Evolutionary conservation across 75 land plant species (phyloP), one percentile per base, ranked within the genome.

Genomic region (Selaginella moellendorffii): DNA sequence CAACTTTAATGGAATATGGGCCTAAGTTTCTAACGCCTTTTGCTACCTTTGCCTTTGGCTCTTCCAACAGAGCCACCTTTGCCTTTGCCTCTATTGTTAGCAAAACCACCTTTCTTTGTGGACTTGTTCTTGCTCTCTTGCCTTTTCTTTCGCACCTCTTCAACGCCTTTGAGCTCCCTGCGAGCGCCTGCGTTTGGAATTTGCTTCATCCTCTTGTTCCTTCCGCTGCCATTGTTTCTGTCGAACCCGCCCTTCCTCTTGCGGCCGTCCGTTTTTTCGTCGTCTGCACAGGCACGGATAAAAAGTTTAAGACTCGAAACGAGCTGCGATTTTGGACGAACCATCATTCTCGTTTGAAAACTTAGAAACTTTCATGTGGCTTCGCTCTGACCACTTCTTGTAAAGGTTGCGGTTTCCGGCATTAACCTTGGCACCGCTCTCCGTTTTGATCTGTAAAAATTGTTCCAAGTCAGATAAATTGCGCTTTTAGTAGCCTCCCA

Each of bases 331-430:
- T n/a, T n/a, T n/a, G n/a, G n/a, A n/a, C n/a, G n/a, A n/a, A n/a
- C n/a, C n/a, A 28, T 72, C 78, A 56, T 59, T 28, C 31, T 54
- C 74, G 26, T 67, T 67, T 54, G 80, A 81, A 52, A 60, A 73
- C 18, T 65, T 64, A 31, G 81, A 70, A 30, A 92, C 65, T 19
- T 81, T 75, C 61, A 67, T 66, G 61, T 90, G 99, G 18, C 91
- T 74, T 0, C 69, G 67, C 62, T 84, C 84, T 65, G 83, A 82
- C 99, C 99, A 95, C 58, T 79, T 95, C 71, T 90, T 81, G 76
- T 95, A 95, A 29, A 90, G 77, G 29, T 97, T 88, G 22, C 92
- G 74, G 65, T 84, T 90, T 9, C 71, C 72, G 25, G 85, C 83
- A 56, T 80, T 84, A 2, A 84, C 78, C 68, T 77, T 95, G 9